Conservation (phyloP, 192 early-diverging fungal genomes). For the Spinellus fusiger region DNA sequence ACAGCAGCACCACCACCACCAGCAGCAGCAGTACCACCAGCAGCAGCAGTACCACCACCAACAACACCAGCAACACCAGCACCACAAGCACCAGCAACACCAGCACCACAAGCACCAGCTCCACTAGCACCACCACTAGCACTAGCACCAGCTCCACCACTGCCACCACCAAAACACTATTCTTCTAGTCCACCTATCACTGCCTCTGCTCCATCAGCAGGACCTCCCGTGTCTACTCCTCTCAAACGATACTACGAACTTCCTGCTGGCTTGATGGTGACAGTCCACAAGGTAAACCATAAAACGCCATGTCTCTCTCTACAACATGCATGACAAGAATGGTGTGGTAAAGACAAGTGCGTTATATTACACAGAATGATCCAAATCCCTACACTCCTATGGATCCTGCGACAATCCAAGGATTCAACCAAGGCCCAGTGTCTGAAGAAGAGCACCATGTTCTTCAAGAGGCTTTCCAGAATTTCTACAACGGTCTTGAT, state of each 20-base stretch:
- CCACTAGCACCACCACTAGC: not conserved
- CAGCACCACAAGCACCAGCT: not conserved
- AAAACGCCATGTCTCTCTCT: no score
- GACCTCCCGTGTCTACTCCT: no score
- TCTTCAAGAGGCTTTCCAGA: not conserved
- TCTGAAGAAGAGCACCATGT: not conserved
- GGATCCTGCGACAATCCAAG: not conserved
- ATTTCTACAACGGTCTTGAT: constrained; percentile 16
- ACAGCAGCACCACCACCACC: not conserved
- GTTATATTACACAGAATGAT: not conserved
- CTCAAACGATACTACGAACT: constrained; percentile 15
- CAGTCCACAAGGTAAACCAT: constrained; percentile 8
- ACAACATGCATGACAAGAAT: no score
- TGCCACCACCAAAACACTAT: no score
- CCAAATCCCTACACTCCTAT: constrained; percentile 10
- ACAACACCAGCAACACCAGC: not conserved
- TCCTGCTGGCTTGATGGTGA: constrained; percentile 19
- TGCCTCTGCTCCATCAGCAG: no score
- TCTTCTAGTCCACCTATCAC: no score
- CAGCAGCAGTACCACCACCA: not conserved
- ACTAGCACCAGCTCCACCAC: no score
- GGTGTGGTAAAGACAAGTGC: no score
- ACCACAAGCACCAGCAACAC: not conserved
- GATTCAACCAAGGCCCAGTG: not conserved
- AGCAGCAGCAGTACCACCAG: not conserved